Base-by-base conservation (phyloP, 2,329 filamentous ascomycete genomes). In the Aspergillus tubingensis region DNA sequence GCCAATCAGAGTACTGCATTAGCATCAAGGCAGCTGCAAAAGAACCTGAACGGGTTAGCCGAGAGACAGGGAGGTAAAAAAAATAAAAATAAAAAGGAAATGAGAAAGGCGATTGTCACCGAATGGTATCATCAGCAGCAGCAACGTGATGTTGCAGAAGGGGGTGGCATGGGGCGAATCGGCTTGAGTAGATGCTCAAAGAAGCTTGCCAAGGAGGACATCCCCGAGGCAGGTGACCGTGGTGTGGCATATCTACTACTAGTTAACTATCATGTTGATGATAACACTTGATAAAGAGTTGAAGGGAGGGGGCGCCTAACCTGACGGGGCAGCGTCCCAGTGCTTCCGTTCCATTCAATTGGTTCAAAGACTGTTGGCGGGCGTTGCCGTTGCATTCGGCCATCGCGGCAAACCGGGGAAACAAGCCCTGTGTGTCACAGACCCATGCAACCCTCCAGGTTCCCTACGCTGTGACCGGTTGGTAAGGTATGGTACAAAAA, bases 371-470 rank as follows among this genome's bases (percentile, higher is more conserved):
- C 54, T n/a, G 61, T 48, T 41, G 41, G 57, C 39, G 54, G 23
- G 49, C 60, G 61, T 39, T 62, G 57, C 59, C 27, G 66, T 74
- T 72, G 72, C 72, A 73, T 73, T 64, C 67, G 68, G 68, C 61
- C 59, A 63, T 64, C 57, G 67, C 62, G 62, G 61, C 56, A 67
- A 65, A 64, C 53, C 62, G 60, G 63, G 59, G 62, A 23, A 44
- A 44, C 41, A 44, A 36, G 41, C 41, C 41, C 41, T 44, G 41
- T 44, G 41, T 44, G 41, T 44, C 41, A 44, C 41, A 13, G 41
- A 44, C 41, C 41, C 41, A 44, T 44, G 41, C 41, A 44, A 44
- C 41, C 41, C 41, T 44, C 17, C 41, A 44, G 41, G 41, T 6
- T 44, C 41, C 41, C 19, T 44, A 13, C 41, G 5, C 41, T 21